Evolutionary conservation across 1,284 basidiomycete genomes (phyloP), one percentile per base, ranked within the genome.

Genomic region (Wallemia mellicola): DNA sequence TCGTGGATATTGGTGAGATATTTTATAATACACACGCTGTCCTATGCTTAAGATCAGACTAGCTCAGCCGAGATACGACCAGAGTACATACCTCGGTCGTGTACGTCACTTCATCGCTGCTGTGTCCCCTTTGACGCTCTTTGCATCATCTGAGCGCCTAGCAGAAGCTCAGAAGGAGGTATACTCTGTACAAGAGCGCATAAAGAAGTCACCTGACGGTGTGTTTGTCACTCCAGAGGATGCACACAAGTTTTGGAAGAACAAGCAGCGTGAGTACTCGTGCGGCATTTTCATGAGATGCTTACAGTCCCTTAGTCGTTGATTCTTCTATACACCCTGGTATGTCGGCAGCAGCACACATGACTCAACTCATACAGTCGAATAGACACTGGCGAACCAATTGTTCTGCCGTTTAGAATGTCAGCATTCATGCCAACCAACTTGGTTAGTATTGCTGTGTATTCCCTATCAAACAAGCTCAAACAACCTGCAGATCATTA

Each of bases 351-450:
- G 5, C 9, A 11, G 54, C 22, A 7, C 22, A 7, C 24, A 7
- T 14, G 7, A 7, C 55, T 7, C 55, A 22, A 1, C 25, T 28
- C 28, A 48, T 22, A 7, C 22, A n/a, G 5, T 73, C 63, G 9
- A 30, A 73, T 72, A 26, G 75, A 76, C 64, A 74, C 72, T 1
- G 68, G 69, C 30, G 66, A 71, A 62, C 69, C 71, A 1, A 72
- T 74, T 1, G 69, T 73, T 2, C 66, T 76, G 1, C 74, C 74
- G 0, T 76, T 76, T 65, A 65, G 75, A 28, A 72, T 76, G 69
- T 71, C 65, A 2, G 71, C 75, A 1, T 76, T 75, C 61, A 74
- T 76, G 25, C 75, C 75, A 3, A 76, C 74, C 30, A 76, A 76
- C 65, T 63, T 76, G 64, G 65, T 76, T 24, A 55, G 54, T 30